A percentile compares a stretch with the other conserved stretches of the same genome.
Evolutionary conservation across 345 rosid species (phyloP).

Genomic region (Odontarrhena argentea): DNA sequence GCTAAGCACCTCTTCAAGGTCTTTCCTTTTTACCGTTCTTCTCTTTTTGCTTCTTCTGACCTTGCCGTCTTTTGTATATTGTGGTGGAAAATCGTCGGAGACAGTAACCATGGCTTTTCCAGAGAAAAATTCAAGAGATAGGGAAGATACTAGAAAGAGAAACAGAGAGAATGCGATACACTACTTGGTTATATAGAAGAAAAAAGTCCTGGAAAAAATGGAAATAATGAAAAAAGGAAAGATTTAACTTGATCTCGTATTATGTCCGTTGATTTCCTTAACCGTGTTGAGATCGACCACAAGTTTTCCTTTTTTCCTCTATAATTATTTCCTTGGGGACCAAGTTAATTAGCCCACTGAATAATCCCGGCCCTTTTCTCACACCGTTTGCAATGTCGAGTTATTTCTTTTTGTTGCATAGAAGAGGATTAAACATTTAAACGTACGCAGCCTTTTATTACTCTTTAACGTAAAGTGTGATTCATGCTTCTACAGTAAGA

Average conservation of each 20-base stretch:
- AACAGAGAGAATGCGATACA: background rate
- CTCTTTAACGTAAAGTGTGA: background rate
- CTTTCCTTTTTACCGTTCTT: background rate
- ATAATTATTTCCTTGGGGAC: background rate
- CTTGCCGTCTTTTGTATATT: background rate
- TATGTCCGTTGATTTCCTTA: background rate
- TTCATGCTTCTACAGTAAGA: conserved; percentile 2
- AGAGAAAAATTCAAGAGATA: background rate
- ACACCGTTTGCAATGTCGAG: background rate
- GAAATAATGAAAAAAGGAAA: background rate
- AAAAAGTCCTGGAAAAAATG: too few species aligned
- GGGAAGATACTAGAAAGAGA: too few species aligned
- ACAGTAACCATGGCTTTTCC: background rate
- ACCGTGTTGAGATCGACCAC: background rate
- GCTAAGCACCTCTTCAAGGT: background rate
- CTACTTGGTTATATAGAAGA: background rate
- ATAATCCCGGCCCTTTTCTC: background rate
- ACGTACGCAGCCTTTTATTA: background rate
- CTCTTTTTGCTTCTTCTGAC: background rate
- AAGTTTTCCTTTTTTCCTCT: background rate
- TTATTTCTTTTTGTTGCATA: background rate
- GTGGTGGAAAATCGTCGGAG: conserved; percentile 25
- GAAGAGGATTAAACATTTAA: background rate
- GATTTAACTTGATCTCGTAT: too few species aligned
- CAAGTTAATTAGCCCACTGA: conserved; percentile 20